Percentiles rank a stretch among this genome's conserved stretches.
Evolutionary conservation across 2,329 filamentous ascomycete species (phyloP).

Genomic region (Colletotrichum caudatum): DNA sequence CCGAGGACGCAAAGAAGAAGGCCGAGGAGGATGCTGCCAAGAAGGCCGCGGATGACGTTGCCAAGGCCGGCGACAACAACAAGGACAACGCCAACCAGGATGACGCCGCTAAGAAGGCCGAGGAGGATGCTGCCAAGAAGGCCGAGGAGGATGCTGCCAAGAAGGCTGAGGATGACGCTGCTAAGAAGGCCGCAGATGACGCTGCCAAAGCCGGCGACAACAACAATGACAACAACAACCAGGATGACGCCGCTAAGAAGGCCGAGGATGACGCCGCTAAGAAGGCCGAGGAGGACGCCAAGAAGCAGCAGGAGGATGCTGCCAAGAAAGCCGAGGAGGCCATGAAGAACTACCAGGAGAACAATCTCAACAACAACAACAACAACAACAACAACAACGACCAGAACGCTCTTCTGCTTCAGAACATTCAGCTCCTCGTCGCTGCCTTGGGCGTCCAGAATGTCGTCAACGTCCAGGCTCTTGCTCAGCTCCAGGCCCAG

Average conservation of each 20-base stretch:
- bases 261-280: constrained; percentile 9
- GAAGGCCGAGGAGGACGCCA: constrained; percentile 1
- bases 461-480: constrained; percentile 46
- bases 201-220: too few relatives aligned
- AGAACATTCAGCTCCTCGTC: constrained; percentile 46
- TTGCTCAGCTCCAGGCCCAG: constrained; percentile 47
- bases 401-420: constrained; percentile 40
- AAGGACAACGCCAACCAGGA: neutral
- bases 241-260: constrained; percentile 11
- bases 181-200: too few relatives aligned
- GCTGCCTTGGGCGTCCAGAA: constrained; percentile 47
- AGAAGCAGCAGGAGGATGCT: constrained; percentile 20
- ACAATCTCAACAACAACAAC: constrained; percentile 45
- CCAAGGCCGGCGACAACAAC: too few relatives aligned
- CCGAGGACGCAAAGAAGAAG: constrained; percentile 4
- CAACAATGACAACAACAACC: neutral
- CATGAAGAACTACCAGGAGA: constrained; percentile 23
- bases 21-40: neutral
- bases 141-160: constrained; percentile 22
- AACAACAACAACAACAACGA: constrained; percentile 39
- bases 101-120: constrained; percentile 11
- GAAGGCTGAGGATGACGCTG: neutral
- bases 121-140: constrained; percentile 7
- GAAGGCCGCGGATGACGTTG: too few relatives aligned
- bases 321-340: constrained; percentile 33